Evolutionary conservation across 2,329 filamentous ascomycete species (phyloP), one percentile per base, ranked within the genome.

Genomic region (Rhexocercosporidium sp.): DNA sequence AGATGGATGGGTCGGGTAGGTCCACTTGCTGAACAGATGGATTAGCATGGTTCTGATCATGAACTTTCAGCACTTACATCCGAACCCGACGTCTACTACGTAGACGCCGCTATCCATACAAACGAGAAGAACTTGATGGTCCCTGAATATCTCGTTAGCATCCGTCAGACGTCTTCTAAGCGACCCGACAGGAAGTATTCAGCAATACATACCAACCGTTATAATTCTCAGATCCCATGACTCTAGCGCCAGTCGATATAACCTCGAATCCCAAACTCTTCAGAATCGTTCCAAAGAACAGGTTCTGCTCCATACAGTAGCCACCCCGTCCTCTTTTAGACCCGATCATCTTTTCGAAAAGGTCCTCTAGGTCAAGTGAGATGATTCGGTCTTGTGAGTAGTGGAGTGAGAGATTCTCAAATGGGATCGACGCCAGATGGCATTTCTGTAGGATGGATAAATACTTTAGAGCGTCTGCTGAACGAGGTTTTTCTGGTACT

Each of bases 401-500:
- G 74, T 88, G 85, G 8, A 88, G 77, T 2, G 79, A 78, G 9
- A 88, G 78, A 70, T 88, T 88, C 56, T 88, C 86, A 66, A 87
- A 88, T 0, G 86, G 86, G 34, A 88, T 77, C 0, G 80, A 79
- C 0, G 83, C 78, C 63, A 88, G 82, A 69, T 84, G 83, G 70
- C 83, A 77, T 54, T 74, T 68, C 69, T 85, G 80, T 59, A 82
- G 78, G 79, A 44, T 90, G 88, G 88, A 87, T 83, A 67, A 81
- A 81, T 2, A 88, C 90, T 69, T 87, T 90, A 69, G 88, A 90
- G 75, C 82, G 86, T 66, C 82, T 89, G 66, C 81, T 91, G 1
- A 86, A 91, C 22, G 87, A 90, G 78, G 82, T 90, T 20, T 87
- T 91, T 46, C 81, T 90, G 7, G 87, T 89, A 75, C 27, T 22